Percentiles rank a stretch among this genome's conserved stretches.
phyloP scores from a whole-genome alignment of 306 rosid species.

The Sechiopsis laciniata region DNA sequence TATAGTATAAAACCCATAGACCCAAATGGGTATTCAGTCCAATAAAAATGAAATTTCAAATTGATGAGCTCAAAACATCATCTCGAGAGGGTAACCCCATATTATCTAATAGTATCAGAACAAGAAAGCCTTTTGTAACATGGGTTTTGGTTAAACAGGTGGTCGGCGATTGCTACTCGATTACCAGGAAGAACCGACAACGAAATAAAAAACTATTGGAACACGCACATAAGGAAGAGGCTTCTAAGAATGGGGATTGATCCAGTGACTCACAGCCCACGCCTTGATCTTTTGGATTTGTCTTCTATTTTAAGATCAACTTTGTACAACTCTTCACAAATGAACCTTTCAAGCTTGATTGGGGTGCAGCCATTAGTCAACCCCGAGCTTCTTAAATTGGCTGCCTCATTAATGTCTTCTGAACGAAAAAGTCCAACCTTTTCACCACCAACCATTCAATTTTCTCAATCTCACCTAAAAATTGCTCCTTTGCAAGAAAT shows the following conservation, averaged over 20 bases:
- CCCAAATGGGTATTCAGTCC: no score
- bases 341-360: conserved; percentile 36
- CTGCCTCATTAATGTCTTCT: conserved; percentile 57
- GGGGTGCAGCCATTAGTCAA: conserved; percentile 43
- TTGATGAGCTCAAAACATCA: no score
- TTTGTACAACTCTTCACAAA: conserved; percentile 50
- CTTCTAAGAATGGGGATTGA: conserved; percentile 91
- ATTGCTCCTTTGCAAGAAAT: conserved; percentile 26
- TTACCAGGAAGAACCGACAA: conserved; percentile 93
- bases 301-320: conserved; percentile 55
- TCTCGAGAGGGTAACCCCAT: no score
- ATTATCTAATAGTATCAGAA: no score
- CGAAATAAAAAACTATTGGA: conserved; percentile 94
- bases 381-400: conserved; percentile 61
- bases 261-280: conserved; percentile 80
- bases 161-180: conserved; percentile 89
- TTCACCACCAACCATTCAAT: conserved; percentile 15
- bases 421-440: conserved; percentile 27
- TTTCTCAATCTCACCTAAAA: conserved; percentile 35
- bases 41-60: no score
- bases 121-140: neutral
- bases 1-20: no score
- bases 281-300: conserved; percentile 71
- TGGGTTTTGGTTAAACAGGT: conserved; percentile 33
- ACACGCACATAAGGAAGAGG: conserved; percentile 86